phyloP scores from a whole-genome alignment of 176 grass and related monocot species.

The Musa schizocarpa region DNA sequence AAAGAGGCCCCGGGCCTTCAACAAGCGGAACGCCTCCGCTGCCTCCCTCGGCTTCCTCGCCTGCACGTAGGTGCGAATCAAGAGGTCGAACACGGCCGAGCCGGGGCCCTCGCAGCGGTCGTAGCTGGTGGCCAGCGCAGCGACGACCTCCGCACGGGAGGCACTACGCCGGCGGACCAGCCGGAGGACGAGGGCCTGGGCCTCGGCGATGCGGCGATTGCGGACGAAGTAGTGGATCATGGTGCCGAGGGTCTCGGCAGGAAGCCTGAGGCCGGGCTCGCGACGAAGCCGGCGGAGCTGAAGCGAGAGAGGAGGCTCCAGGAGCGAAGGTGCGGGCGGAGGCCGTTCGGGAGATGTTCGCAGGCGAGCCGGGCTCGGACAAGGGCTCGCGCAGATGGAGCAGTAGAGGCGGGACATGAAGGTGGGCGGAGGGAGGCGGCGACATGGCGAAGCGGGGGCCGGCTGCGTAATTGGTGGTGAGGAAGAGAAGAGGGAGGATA shows the following conservation, averaged over 20 bases:
- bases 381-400: constrained; percentile 23
- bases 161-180: constrained; percentile 60
- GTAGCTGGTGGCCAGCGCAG: constrained; percentile 31
- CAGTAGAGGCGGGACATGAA: constrained; percentile 24
- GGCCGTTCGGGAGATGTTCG: constrained; percentile 16
- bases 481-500: not conserved
- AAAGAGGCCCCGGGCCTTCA: constrained; percentile 33
- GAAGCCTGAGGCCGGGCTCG: constrained; percentile 21
- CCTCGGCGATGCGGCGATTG: constrained; percentile 41
- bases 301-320: constrained; percentile 32
- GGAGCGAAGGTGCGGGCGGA: constrained; percentile 20
- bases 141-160: constrained; percentile 46
- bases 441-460: not conserved
- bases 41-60: constrained; percentile 77
- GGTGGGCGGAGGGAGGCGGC: not conserved
- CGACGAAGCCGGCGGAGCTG: constrained; percentile 34
- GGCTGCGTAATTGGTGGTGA: not conserved
- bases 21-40: constrained; percentile 59
- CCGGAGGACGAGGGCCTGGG: constrained; percentile 78
- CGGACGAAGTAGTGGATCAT: constrained; percentile 41
- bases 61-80: constrained; percentile 91
- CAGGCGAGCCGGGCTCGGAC: constrained; percentile 19
- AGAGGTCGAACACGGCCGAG: constrained; percentile 64
- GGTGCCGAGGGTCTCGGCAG: constrained; percentile 35
- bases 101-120: constrained; percentile 5